Base-by-base conservation (phyloP, 805 yeast species). In the Ogataea philodendri region DNA sequence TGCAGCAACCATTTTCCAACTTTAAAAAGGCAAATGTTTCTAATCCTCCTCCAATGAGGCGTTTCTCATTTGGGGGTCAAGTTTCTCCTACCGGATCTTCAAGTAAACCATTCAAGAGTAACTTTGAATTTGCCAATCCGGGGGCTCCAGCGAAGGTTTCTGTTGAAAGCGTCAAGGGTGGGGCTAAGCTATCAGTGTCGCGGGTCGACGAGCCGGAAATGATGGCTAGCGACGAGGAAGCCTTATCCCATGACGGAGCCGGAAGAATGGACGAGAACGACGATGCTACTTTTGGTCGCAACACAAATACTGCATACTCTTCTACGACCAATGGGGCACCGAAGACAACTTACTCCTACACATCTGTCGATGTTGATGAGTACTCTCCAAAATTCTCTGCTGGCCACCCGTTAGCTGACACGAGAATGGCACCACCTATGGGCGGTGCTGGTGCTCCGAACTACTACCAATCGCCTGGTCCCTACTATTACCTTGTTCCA, bases 401-500 rank as follows among this genome's bases (percentile, higher is more conserved):
- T 18, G 26, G 19, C 13, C 41, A 41, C 30, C 22, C 26, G 6
- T 13, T 35, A 23, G 33, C 31, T 7, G 48, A 44, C 9, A 8
- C 37, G 9, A 41, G 41, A 23, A 19, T 35, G 25, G 35, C 32
- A 3, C 39, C 41, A 8, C 36, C 37, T 13, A 38, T 44, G 32
- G 42, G 37, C 19, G 33, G 43, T 5, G 29, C 26, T 11, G 36
- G 30, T 13, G 48, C 44, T n/a, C 44, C 48, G 9, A 41, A 37
- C 30, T 48, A 44, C 43, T 41, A 37, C 26, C 46, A 39, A 15
- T 44, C 43, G 17, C 58, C 48, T 11, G 40, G 49, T 13, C 61
- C 60, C 3, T 55, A 49, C 21, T 55, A 55, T 22, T 57, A 57
- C 35, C 45, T 55, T 24, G 45, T 53, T 21, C 62, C 60, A 22